These are phyloP conservation scores for Capsicum baccatum DNA, from an alignment of 257 asterid genomes.

Conservation along the genomic window DNA sequence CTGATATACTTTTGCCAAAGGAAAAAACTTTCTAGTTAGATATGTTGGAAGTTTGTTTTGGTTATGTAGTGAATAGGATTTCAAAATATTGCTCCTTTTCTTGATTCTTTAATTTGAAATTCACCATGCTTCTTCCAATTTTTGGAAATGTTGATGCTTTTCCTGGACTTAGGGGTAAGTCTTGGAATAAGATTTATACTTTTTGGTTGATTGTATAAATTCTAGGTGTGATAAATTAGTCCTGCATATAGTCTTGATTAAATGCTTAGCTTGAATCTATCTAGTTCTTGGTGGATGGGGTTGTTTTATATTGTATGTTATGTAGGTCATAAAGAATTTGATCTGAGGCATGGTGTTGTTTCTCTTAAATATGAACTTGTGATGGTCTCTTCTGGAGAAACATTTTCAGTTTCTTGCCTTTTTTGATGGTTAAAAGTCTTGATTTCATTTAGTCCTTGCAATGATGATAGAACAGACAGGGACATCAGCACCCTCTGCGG, in stretches of 20 bases:
- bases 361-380: background rate
- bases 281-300: background rate
- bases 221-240: no score
- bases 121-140: no score
- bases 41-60: background rate
- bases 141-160: background rate
- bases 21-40: background rate
- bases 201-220: no score
- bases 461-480: conserved; percentile 76
- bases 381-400: no score
- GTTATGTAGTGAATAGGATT: background rate
- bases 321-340: background rate
- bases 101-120: background rate
- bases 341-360: background rate
- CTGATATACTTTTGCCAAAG: background rate
- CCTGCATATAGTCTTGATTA: background rate
- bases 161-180: background rate
- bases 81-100: background rate
- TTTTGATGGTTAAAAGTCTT: background rate
- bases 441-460: conserved; percentile 36
- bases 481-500: conserved; percentile 61
- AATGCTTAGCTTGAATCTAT: no score
- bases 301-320: no score
- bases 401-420: background rate
- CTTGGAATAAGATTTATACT: no score